Evolutionary conservation across 768 basidiomycete genomes (phyloP).

Genomic region (Xanthoconium stramineum): DNA sequence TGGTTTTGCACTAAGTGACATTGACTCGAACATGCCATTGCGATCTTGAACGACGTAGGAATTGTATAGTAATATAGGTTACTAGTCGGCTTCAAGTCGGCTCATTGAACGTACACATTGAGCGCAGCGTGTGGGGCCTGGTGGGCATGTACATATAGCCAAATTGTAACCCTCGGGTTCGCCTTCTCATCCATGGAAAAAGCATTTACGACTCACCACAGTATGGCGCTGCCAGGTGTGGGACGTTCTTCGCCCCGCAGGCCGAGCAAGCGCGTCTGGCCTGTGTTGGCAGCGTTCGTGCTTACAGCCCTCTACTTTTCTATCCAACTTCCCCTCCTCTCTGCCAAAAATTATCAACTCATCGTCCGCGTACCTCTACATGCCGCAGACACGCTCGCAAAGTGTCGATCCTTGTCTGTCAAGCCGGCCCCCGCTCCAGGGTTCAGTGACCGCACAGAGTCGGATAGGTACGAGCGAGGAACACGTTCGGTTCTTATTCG

Average conservation of each 20-base stretch:
- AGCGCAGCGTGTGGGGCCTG: too few relatives aligned
- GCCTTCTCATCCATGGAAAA: slow-evolving; percentile 14
- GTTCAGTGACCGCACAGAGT: slow-evolving; percentile 47
- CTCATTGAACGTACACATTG: too few relatives aligned
- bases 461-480: slow-evolving; percentile 55
- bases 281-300: slow-evolving; percentile 11
- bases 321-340: slow-evolving; percentile 7
- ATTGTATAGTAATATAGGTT: too few relatives aligned
- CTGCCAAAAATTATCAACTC: not conserved
- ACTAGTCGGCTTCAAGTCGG: too few relatives aligned
- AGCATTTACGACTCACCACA: not conserved
- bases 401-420: slow-evolving; percentile 44
- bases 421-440: slow-evolving; percentile 42
- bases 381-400: slow-evolving; percentile 34
- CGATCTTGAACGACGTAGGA: too few relatives aligned
- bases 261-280: slow-evolving; percentile 12
- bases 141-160: not conserved
- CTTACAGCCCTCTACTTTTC: slow-evolving; percentile 17
- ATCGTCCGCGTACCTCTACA: slow-evolving; percentile 17
- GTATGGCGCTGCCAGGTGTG: not conserved
- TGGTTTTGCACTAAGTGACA: too few relatives aligned
- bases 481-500: slow-evolving; percentile 53
- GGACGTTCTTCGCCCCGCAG: slow-evolving; percentile 1
- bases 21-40: too few relatives aligned
- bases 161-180: not conserved